Conservation (phyloP, 208 protist genomes). For the Balamuthia mandrillaris region DNA sequence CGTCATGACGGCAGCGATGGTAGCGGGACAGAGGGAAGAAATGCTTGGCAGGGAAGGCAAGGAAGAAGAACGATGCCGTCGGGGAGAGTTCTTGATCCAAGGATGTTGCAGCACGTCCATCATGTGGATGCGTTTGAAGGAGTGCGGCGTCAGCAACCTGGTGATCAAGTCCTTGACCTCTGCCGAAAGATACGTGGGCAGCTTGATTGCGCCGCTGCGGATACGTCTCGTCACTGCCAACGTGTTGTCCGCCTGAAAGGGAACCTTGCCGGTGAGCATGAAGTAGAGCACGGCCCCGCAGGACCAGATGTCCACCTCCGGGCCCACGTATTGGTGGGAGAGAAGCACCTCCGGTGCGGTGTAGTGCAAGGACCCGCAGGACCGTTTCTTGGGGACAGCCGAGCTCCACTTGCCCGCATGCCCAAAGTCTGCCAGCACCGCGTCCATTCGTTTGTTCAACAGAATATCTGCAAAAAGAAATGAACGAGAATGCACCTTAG, state of each 20-base stretch:
- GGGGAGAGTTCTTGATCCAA: too few species aligned
- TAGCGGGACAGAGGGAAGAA: too few species aligned
- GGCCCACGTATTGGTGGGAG: conserved; percentile 5
- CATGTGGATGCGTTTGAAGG: conserved; percentile 26
- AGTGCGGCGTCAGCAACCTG: conserved; percentile 9
- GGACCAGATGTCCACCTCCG: conserved; percentile 20
- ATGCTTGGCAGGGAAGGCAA: too few species aligned
- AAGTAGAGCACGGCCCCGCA: neutral
- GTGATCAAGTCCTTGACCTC: neutral
- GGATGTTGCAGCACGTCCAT: too few species aligned
- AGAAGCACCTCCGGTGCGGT: conserved; percentile 2
- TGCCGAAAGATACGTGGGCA: too few species aligned
- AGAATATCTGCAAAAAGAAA: too few species aligned
- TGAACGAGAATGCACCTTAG: too few species aligned
- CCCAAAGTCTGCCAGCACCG: conserved; percentile 21
- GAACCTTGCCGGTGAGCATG: conserved; percentile 11
- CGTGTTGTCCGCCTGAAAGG: conserved; percentile 32
- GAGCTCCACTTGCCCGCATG: conserved; percentile 31
- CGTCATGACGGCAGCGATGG: too few species aligned
- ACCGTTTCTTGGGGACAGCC: neutral
- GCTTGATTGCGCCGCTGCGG: too few species aligned
- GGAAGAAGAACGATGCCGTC: too few species aligned
- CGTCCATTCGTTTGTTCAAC: too few species aligned
- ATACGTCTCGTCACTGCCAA: too few species aligned
- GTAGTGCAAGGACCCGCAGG: conserved; percentile 26